These are phyloP conservation scores for Olyra latifolia DNA, from an alignment of 176 grass and related monocot species.

Conservation along the genomic window DNA sequence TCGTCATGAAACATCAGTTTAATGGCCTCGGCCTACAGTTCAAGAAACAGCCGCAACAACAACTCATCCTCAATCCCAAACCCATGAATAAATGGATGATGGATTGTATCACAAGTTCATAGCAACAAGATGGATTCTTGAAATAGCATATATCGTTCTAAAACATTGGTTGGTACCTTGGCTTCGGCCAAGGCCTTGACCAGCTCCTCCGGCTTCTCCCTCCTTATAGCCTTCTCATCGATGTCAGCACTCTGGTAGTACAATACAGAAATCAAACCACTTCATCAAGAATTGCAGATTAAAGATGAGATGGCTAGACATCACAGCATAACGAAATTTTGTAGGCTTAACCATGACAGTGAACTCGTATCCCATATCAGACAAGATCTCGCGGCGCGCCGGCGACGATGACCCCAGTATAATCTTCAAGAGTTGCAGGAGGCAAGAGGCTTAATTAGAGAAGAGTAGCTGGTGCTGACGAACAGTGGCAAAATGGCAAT, in stretches of 20 bases:
- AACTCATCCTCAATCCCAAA: no score
- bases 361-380: constrained; percentile 75
- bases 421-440: constrained; percentile 35
- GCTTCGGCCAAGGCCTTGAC: constrained; percentile 75
- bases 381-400: constrained; percentile 63
- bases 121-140: not conserved
- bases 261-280: not conserved
- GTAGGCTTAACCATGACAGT: constrained; percentile 45
- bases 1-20: constrained; percentile 33
- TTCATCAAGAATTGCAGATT: not conserved
- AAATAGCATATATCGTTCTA: not conserved
- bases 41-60: not conserved
- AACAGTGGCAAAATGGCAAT: not conserved
- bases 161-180: constrained; percentile 44
- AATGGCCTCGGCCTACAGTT: constrained; percentile 57
- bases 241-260: constrained; percentile 62
- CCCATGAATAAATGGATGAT: no score
- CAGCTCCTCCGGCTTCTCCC: constrained; percentile 64
- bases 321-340: not conserved
- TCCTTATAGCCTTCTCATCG: constrained; percentile 76
- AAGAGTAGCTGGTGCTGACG: not conserved
- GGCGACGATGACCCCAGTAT: constrained; percentile 76
- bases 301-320: not conserved
- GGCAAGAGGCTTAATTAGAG: not conserved
- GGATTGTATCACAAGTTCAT: not conserved